These are phyloP conservation scores for Colletotrichum magnum DNA, from an alignment of 2,329 filamentous ascomycete genomes.

Conservation along the genomic window DNA sequence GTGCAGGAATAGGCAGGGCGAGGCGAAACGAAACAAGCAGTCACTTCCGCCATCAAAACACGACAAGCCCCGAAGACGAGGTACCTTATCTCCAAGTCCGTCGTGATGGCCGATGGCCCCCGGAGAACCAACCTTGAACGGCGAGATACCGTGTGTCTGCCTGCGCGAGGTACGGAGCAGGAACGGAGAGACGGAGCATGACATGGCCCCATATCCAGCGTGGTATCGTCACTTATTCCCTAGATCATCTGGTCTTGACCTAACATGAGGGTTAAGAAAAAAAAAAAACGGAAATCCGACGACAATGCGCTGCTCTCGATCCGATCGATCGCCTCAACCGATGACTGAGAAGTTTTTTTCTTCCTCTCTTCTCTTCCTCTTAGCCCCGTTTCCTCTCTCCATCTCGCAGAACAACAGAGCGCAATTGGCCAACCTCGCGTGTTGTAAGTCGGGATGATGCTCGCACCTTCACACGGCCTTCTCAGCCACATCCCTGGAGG, in stretches of 20 bases:
- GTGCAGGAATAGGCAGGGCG: background rate
- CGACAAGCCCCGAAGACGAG: background rate
- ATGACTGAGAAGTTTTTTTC: conserved; percentile 5
- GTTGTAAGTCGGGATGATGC: conserved; percentile 36
- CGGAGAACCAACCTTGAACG: conserved; percentile 3
- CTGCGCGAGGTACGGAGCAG: background rate
- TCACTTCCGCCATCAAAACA: conserved; percentile 10
- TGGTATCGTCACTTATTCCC: conserved; percentile 33
- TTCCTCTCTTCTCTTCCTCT: background rate
- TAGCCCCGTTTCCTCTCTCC: conserved; percentile 32
- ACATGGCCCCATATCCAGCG: conserved; percentile 31
- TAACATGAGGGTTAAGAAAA: background rate
- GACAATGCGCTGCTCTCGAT: conserved; percentile 26
- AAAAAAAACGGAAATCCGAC: conserved; percentile 8
- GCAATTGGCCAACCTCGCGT: conserved; percentile 37
- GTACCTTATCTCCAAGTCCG: background rate
- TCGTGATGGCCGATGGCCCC: too few species aligned
- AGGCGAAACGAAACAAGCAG: conserved; percentile 22
- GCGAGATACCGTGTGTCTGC: background rate
- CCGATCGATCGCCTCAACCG: conserved; percentile 33
- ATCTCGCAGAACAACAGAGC: conserved; percentile 22
- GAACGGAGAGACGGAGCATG: conserved; percentile 20
- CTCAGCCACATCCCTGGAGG: conserved; percentile 39
- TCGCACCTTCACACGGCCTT: conserved; percentile 27
- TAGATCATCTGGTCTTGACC: conserved; percentile 33